Evolutionary conservation across 257 asterid species (phyloP), one percentile per base, ranked within the genome.

Genomic region (Plantago elongata): DNA sequence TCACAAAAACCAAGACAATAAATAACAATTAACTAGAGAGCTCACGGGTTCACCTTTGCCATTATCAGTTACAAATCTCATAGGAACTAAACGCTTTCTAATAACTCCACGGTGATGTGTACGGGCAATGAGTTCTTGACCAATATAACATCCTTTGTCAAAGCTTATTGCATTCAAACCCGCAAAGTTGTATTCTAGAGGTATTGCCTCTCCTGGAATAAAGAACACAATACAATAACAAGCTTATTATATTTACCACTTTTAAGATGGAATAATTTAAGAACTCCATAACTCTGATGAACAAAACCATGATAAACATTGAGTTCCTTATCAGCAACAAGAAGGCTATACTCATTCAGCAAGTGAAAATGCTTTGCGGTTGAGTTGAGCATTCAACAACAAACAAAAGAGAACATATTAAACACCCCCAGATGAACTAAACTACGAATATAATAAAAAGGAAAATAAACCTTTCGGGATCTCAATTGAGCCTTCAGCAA

Each of bases 101-200:
- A 92, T 80, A 29, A 86, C 83, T 61, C 97, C 98, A 49, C 92
- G 88, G 73, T 89, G 90, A 76, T 89, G 86, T 3, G 98, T 89
- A 52, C 95, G 94, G 48, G 96, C 98, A 30, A 84, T 75, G 61
- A 91, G 95, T 68, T 91, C 98, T 79, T 92, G 97, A 51, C 97
- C 95, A 62, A 92, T 66, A 50, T 92, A 92, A 64, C 98, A 92
- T 58, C 98, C 98, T 72, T 91, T 91, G 64, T 91, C 87, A 56
- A 91, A 91, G 86, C 93, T 92, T 72, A 92, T 83, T 3, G 93
- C 97, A 57, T 83, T 89, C 61, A 92, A 70, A 57, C 86, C 97
- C 45, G 83, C 89, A 52, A 92, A 80, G 73, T 92, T 89, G 80
- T 86, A 92, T 75, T 88, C 98, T 0, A 92, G 83, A 1, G 95